These are phyloP conservation scores for Penicillium crystallinum DNA, from an alignment of 495 filamentous ascomycete genomes.

Conservation along the genomic window DNA sequence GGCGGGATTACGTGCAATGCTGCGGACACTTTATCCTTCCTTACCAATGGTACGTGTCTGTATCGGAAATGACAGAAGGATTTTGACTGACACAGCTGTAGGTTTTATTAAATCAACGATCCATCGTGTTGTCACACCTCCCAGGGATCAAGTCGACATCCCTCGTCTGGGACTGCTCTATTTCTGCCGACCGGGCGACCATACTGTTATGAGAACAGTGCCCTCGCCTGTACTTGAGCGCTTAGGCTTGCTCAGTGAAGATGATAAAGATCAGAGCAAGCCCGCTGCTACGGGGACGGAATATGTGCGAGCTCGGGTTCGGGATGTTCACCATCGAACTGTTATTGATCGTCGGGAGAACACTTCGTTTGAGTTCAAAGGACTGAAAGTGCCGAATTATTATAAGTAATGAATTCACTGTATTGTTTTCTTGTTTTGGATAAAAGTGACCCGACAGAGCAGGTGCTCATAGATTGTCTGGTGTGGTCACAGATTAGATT, in stretches of 20 bases:
- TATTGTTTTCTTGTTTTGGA: neutral
- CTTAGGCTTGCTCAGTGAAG: slow-evolving; percentile 38
- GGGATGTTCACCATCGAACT: slow-evolving; percentile 37
- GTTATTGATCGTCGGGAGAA: slow-evolving; percentile 33
- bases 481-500: neutral
- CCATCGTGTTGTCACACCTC: slow-evolving; percentile 45
- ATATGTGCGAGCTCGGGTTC: slow-evolving; percentile 44
- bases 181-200: slow-evolving; percentile 37
- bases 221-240: slow-evolving; percentile 42
- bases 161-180: slow-evolving; percentile 44
- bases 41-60: slow-evolving; percentile 27
- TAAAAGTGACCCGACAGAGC: neutral
- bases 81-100: neutral
- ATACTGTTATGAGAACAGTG: slow-evolving; percentile 39
- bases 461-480: no score
- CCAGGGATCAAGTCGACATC: slow-evolving; percentile 40
- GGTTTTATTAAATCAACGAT: slow-evolving; percentile 45
- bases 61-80: no score
- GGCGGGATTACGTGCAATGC: slow-evolving; percentile 45
- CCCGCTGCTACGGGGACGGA: slow-evolving; percentile 35
- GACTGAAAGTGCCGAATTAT: slow-evolving; percentile 37
- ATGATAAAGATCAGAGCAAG: slow-evolving; percentile 21
- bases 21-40: slow-evolving; percentile 41
- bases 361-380: slow-evolving; percentile 39
- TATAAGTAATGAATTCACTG: slow-evolving; percentile 17